Evolutionary conservation across 129 eudicot genomes (phyloP), one percentile per base, ranked within the genome.

Genomic region (Flaveria sonorensis): DNA sequence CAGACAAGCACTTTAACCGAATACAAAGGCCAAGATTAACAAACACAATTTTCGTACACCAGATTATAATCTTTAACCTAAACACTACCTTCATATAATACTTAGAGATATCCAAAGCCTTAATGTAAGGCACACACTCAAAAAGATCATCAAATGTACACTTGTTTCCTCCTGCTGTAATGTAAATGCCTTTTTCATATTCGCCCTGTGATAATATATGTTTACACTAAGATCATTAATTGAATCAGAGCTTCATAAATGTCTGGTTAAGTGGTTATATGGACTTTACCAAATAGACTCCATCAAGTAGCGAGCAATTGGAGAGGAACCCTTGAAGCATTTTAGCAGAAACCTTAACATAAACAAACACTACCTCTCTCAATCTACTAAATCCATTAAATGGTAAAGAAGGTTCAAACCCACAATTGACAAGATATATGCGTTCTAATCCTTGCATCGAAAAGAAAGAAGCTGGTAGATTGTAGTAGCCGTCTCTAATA

Each of bases 401-500:
- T 20, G 40, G 30, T 36, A 43, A 45, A 26, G 82, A 75, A n/a
- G 74, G 81, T 16, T 76, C 30, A 45, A 82, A 48, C 2, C 1
- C 11, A 52, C 74, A 82, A 23, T 69, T n/a, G 9, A 15, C 7
- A 39, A 82, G 80, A 21, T 40, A 11, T 40, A 82, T 32, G 18
- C 16, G 16, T 43, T 56, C 75, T 75, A 82, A 20, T 24, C 63
- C 28, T 51, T 21, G 60, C 53, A 79, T 40, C 39, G 77, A 32
- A 73, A 72, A 83, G 50, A 83, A 40, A 18, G 76, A 66, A 12
- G 63, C 36, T 0, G 86, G 86, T 47, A 83, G 26, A 16, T 51
- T 60, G 26, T 57, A 72, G 14, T 0, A 0, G 7, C 50, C 3
- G 6, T 28, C 6, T 0, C n/a, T 30, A 7, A 0, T 46, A 0